These are phyloP conservation scores for Phytopythium oedochilum DNA, from an alignment of 352 stramenopile genomes.

Conservation along the genomic window DNA sequence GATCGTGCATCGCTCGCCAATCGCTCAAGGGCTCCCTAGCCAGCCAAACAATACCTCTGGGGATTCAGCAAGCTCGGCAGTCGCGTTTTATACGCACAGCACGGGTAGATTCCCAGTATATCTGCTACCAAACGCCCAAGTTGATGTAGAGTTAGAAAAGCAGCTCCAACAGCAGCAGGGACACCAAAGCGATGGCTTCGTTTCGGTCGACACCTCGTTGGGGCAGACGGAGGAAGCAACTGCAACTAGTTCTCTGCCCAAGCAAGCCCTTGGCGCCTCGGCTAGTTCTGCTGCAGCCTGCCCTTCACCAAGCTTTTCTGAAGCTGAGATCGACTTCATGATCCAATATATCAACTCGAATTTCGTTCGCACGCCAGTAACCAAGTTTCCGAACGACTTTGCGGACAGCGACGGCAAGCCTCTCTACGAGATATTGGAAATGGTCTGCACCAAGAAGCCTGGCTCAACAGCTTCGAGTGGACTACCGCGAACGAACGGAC, in stretches of 20 bases:
- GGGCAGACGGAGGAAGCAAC: slow-evolving; percentile 11
- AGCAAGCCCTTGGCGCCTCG: neutral
- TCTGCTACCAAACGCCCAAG: slow-evolving; percentile 40
- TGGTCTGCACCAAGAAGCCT: slow-evolving; percentile 86
- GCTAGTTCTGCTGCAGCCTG: neutral
- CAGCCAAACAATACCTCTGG: too few species aligned
- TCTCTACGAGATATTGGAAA: slow-evolving; percentile 88
- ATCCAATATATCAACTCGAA: slow-evolving; percentile 86
- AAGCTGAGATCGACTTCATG: slow-evolving; percentile 55
- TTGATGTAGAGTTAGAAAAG: slow-evolving; percentile 34
- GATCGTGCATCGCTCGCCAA: neutral
- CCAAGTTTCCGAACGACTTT: slow-evolving; percentile 76
- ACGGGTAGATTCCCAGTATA: slow-evolving; percentile 59
- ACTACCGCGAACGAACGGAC: slow-evolving; percentile 2
- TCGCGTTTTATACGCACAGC: slow-evolving; percentile 43
- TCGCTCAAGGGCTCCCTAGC: neutral
- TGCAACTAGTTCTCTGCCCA: neutral
- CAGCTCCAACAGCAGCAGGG: slow-evolving; percentile 11
- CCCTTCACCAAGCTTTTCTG: slow-evolving; percentile 13
- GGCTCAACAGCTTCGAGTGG: slow-evolving; percentile 8
- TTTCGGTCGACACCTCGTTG: slow-evolving; percentile 37
- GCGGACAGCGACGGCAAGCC: slow-evolving; percentile 69
- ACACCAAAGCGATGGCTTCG: slow-evolving; percentile 22
- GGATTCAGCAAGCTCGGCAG: too few species aligned
- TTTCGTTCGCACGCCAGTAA: slow-evolving; percentile 62